A percentile compares a stretch with the other conserved stretches of the same genome.
Evolutionary conservation across 495 filamentous ascomycete species (phyloP).

Genomic region (Podospora bellae-mahoneyi): DNA sequence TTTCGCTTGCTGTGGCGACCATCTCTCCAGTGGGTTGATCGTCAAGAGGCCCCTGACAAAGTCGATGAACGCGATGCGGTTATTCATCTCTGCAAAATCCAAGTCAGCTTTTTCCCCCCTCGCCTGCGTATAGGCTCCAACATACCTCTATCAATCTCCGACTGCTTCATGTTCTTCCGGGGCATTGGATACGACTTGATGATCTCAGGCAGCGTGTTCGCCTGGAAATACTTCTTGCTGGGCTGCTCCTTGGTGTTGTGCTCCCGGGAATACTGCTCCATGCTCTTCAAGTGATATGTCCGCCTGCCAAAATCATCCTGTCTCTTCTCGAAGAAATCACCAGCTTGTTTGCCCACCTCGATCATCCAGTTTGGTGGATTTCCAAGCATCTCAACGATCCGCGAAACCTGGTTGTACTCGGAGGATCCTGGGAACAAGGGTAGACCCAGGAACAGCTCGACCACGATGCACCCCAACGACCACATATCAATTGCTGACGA

Average conservation of each 20-base stretch:
- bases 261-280: conserved; percentile 96
- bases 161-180: conserved; percentile 98
- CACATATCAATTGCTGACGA: conserved; percentile 99
- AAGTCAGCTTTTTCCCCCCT: conserved; percentile 9
- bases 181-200: conserved; percentile 98
- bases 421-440: conserved; percentile 97
- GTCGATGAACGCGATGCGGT: conserved; percentile 97
- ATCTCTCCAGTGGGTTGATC: conserved; percentile 94
- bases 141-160: conserved; percentile 92
- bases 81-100: conserved; percentile 78
- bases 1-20: conserved; percentile 97
- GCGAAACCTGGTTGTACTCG: conserved; percentile 96
- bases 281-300: conserved; percentile 87
- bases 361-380: conserved; percentile 98
- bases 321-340: conserved; percentile 95
- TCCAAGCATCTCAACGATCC: conserved; percentile 98
- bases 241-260: conserved; percentile 96
- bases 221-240: conserved; percentile 98
- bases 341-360: conserved; percentile 96
- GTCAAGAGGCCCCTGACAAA: conserved; percentile 94
- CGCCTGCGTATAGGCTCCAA: background rate
- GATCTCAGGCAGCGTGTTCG: conserved; percentile 90
- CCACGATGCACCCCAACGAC: conserved; percentile 98
- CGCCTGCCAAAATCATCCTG: conserved; percentile 86
- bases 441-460: conserved; percentile 93